phyloP scores from a whole-genome alignment of 2,329 filamentous ascomycete genomes.

The Didymella arachidicola region DNA sequence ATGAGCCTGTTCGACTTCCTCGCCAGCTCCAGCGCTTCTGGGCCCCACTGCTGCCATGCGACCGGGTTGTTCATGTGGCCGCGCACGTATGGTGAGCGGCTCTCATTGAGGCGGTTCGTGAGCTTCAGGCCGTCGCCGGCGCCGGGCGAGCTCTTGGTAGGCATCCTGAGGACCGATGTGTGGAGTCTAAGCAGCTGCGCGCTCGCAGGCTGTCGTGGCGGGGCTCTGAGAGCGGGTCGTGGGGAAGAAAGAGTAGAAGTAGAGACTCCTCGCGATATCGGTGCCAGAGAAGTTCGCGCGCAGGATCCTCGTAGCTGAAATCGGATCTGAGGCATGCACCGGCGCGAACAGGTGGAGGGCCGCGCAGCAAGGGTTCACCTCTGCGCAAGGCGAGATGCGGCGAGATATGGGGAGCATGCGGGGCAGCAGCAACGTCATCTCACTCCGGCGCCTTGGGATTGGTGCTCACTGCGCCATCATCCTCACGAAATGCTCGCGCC shows the following conservation, averaged over 20 bases:
- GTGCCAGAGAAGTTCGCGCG: conserved; percentile 15
- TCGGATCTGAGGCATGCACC: conserved; percentile 42
- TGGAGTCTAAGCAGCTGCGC: conserved; percentile 37
- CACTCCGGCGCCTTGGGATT: conserved; percentile 14
- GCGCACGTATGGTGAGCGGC: conserved; percentile 73
- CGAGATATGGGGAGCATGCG: conserved; percentile 16
- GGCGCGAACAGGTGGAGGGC: conserved; percentile 14
- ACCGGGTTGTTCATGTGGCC: conserved; percentile 83
- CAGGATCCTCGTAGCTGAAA: conserved; percentile 42
- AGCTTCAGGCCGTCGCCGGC: conserved; percentile 49
- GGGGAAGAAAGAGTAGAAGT: conserved; percentile 7
- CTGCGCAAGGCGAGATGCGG: conserved; percentile 18
- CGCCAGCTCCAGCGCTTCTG: conserved; percentile 78
- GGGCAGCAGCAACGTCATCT: conserved; percentile 16
- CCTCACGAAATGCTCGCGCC: conserved; percentile 8
- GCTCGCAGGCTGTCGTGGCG: conserved; percentile 23
- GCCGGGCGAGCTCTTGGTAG: conserved; percentile 32
- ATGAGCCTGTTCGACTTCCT: conserved; percentile 84
- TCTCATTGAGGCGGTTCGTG: conserved; percentile 66
- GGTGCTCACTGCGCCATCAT: conserved; percentile 7
- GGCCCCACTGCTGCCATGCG: conserved; percentile 88
- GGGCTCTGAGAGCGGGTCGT: conserved; percentile 15
- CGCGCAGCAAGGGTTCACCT: conserved; percentile 4
- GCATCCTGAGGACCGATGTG: conserved; percentile 43
- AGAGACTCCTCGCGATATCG: too few relatives aligned